Evolutionary conservation across 2,329 filamentous ascomycete species (phyloP).

Genomic region (Aspergillus sclerotialis): DNA sequence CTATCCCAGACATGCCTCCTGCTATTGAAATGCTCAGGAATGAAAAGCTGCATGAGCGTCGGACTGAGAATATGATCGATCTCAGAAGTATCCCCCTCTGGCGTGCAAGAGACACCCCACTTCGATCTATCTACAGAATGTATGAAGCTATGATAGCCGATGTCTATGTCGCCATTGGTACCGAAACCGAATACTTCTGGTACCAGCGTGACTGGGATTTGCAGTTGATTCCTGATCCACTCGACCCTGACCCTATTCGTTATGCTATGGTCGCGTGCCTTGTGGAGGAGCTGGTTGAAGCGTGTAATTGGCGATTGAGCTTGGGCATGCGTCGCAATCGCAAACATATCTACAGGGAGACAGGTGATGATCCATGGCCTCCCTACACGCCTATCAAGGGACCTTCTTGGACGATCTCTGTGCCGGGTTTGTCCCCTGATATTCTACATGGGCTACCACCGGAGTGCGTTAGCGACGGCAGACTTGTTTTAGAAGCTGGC

Average conservation of each 20-base stretch:
- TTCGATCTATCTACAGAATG: slow-evolving; percentile 19
- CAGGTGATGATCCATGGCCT: slow-evolving; percentile 13
- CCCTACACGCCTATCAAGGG: slow-evolving; percentile 13
- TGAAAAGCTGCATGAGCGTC: neutral
- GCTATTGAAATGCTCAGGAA: slow-evolving; percentile 5
- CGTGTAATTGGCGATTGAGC: slow-evolving; percentile 21
- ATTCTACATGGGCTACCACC: slow-evolving; percentile 4
- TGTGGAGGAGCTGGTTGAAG: slow-evolving; percentile 14
- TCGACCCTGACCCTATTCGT: slow-evolving; percentile 19
- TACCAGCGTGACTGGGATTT: slow-evolving; percentile 16
- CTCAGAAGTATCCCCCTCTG: slow-evolving; percentile 12
- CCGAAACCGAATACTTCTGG: slow-evolving; percentile 21
- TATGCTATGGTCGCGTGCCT: slow-evolving; percentile 22
- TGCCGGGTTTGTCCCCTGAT: slow-evolving; percentile 6
- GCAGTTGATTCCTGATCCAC: slow-evolving; percentile 17
- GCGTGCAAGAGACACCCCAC: slow-evolving; percentile 16
- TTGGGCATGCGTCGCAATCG: slow-evolving; percentile 16
- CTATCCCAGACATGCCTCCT: slow-evolving; percentile 5
- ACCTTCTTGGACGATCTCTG: slow-evolving; percentile 14
- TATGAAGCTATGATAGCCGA: slow-evolving; percentile 17
- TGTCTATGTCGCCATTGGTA: slow-evolving; percentile 12
- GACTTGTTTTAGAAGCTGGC: slow-evolving; percentile 13
- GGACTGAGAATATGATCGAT: slow-evolving; percentile 1
- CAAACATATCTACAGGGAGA: slow-evolving; percentile 18
- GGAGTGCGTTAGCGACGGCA: slow-evolving; percentile 6